phyloP scores from a whole-genome alignment of 345 rosid species.

The Salix exigua region DNA sequence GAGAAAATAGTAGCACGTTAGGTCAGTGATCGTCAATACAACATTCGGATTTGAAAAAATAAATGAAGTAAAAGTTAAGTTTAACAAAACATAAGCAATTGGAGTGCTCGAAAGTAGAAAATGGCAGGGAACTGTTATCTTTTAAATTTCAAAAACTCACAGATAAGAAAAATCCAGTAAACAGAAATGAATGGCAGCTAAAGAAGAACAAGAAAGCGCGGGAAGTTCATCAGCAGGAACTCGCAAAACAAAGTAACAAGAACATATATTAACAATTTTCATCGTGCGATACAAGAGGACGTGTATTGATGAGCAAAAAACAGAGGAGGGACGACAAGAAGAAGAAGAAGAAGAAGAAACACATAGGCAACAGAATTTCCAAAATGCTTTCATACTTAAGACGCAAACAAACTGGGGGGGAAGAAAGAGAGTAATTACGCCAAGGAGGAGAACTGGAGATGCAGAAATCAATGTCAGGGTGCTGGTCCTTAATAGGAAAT shows the following conservation, averaged over 20 bases:
- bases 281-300: background rate
- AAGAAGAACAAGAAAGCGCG: background rate
- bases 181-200: background rate
- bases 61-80: too few relatives aligned
- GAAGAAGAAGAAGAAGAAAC: too few relatives aligned
- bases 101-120: too few relatives aligned
- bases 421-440: slow-evolving; percentile 40
- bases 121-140: too few relatives aligned
- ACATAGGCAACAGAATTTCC: background rate
- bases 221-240: slow-evolving; percentile 7
- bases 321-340: background rate
- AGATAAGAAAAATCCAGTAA: background rate
- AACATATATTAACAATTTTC: background rate
- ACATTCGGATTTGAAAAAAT: too few relatives aligned
- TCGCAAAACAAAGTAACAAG: background rate
- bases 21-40: too few relatives aligned
- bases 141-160: too few relatives aligned
- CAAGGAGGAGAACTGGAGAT: slow-evolving; percentile 74
- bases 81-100: too few relatives aligned
- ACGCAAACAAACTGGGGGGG: background rate
- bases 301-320: background rate
- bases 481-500: slow-evolving; percentile 78
- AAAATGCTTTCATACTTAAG: background rate
- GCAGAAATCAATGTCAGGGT: slow-evolving; percentile 76
- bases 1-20: too few relatives aligned